phyloP scores from a whole-genome alignment of 352 stramenopile species.

The Blastocystis sp. region DNA sequence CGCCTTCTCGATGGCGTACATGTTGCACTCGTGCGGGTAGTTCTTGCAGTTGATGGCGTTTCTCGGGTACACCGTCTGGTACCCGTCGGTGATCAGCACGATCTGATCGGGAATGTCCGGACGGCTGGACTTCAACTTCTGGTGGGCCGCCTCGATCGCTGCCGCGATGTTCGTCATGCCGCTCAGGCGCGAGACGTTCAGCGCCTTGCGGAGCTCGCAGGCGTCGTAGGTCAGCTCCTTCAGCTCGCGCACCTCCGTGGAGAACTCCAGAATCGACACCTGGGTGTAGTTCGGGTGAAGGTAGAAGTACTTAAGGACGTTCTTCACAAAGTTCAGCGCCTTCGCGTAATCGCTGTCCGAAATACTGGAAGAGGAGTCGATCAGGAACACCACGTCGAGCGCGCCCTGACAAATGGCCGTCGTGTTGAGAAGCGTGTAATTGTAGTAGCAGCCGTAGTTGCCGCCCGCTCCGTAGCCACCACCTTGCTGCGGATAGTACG shows the following conservation, averaged over 20 bases:
- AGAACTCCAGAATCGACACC: slow-evolving; percentile 52
- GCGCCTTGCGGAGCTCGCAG: slow-evolving; percentile 50
- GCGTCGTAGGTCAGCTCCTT: slow-evolving; percentile 58
- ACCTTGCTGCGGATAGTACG: slow-evolving; percentile 46
- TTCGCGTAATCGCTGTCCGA: slow-evolving; percentile 32
- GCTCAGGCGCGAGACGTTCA: slow-evolving; percentile 12
- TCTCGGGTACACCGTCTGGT: slow-evolving; percentile 26
- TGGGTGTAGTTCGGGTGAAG: slow-evolving; percentile 62
- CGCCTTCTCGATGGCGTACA: slow-evolving; percentile 54
- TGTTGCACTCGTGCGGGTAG: slow-evolving; percentile 46
- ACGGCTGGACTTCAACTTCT: slow-evolving; percentile 37
- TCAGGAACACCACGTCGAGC: slow-evolving; percentile 57
- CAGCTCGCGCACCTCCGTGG: slow-evolving; percentile 31
- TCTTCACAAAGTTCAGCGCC: slow-evolving; percentile 60
- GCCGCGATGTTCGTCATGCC: slow-evolving; percentile 60
- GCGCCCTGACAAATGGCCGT: slow-evolving; percentile 58
- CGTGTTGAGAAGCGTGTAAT: slow-evolving; percentile 53
- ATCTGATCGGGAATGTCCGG: slow-evolving; percentile 63
- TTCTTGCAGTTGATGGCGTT: background rate
- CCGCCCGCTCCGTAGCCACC: slow-evolving; percentile 50
- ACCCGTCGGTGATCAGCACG: slow-evolving; percentile 61
- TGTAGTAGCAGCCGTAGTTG: slow-evolving; percentile 63
- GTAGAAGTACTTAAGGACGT: slow-evolving; percentile 58
- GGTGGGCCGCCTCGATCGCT: slow-evolving; percentile 32
- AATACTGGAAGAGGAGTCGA: slow-evolving; percentile 59